phyloP scores from a whole-genome alignment of 257 asterid species.

The Solanum ossicruentum region DNA sequence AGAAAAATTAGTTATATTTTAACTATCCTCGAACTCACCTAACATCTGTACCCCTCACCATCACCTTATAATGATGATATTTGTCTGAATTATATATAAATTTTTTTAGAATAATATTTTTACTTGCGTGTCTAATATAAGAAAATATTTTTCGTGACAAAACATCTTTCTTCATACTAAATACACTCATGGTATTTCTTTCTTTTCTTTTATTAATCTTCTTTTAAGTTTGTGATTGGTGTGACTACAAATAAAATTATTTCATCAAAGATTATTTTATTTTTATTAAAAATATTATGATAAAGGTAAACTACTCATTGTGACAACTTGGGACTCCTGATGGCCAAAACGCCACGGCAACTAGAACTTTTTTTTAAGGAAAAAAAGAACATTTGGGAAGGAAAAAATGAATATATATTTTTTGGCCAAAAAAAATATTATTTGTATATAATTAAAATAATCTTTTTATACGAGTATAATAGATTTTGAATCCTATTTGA shows the following conservation, averaged over 20 bases:
- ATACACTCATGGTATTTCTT: background rate
- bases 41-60: accelerated
- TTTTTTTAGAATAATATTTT: background rate
- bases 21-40: background rate
- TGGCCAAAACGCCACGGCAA: background rate
- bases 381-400: background rate
- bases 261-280: background rate
- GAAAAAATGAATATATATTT: background rate
- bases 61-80: background rate
- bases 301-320: too few species aligned
- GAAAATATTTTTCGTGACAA: too few species aligned
- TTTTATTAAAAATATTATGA: too few species aligned
- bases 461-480: too few species aligned
- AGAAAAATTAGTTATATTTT: background rate
- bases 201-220: background rate
- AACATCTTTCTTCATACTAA: background rate
- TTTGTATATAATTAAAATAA: too few species aligned
- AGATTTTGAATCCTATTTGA: too few species aligned
- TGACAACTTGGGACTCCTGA: background rate
- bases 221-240: accelerated
- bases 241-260: background rate
- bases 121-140: background rate
- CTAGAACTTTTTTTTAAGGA: background rate
- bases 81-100: too few species aligned
- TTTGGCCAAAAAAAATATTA: too few species aligned